Percentiles rank a stretch among this genome's conserved stretches.
These are phyloP conservation scores for Septoria linicola DNA, from an alignment of 2,329 filamentous ascomycete species.

Conservation along the genomic window DNA sequence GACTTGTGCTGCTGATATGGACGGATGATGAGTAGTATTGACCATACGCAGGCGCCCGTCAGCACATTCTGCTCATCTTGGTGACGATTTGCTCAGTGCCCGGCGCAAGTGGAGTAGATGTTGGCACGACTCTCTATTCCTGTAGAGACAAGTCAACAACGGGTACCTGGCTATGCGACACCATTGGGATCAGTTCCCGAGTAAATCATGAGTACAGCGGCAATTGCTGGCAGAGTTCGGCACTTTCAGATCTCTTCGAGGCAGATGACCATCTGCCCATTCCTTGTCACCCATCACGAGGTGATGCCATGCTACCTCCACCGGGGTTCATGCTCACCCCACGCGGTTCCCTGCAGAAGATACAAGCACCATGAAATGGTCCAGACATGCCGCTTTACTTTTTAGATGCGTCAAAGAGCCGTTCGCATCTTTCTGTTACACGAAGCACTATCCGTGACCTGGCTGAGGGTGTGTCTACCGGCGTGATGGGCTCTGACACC, in stretches of 20 bases:
- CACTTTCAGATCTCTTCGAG: slow-evolving; percentile 2
- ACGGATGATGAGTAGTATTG: too few relatives aligned
- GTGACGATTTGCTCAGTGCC: too few relatives aligned
- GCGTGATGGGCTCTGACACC: neutral
- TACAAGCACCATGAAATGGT: slow-evolving; percentile 1
- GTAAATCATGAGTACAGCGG: slow-evolving; percentile 4
- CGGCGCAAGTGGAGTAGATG: too few relatives aligned
- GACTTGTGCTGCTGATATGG: too few relatives aligned
- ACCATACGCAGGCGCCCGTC: too few relatives aligned
- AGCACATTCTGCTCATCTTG: too few relatives aligned
- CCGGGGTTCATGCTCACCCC: neutral
- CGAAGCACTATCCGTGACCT: neutral
- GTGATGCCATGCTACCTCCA: neutral
- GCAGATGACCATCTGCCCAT: slow-evolving; percentile 9
- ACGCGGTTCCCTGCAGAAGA: slow-evolving; percentile 8
- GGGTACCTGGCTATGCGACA: slow-evolving; percentile 10
- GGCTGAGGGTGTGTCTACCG: slow-evolving; percentile 5
- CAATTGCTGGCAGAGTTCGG: slow-evolving; percentile 2
- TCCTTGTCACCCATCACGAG: slow-evolving; percentile 1
- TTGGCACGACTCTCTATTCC: too few relatives aligned
- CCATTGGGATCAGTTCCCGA: slow-evolving; percentile 4
- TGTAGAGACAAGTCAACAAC: neutral
- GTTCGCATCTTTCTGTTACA: slow-evolving; percentile 10
- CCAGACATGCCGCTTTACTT: neutral
- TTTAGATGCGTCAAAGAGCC: slow-evolving; percentile 4